Conservation (phyloP, 495 filamentous ascomycete genomes). For the Neurospora sp. region DNA sequence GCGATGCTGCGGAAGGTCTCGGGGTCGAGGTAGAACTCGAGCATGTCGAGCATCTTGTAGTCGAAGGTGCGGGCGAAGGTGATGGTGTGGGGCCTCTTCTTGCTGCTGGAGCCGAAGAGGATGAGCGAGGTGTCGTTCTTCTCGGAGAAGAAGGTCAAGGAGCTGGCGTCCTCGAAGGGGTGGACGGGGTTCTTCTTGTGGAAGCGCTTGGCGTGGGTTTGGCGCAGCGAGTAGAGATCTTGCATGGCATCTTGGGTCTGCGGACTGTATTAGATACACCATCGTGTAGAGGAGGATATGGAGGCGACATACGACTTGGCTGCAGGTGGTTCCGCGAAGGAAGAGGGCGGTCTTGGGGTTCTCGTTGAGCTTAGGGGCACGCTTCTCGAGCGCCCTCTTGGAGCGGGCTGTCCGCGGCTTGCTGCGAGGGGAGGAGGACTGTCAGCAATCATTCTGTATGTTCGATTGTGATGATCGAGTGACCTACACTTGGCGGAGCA, state of each 20-base stretch:
- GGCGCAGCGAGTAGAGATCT: conserved; percentile 73
- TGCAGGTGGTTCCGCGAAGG: conserved; percentile 73
- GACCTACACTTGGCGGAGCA: conserved; percentile 28
- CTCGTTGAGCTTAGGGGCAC: conserved; percentile 78
- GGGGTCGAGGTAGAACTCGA: conserved; percentile 71
- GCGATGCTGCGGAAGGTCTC: conserved; percentile 53
- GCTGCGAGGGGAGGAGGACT: conserved; percentile 29
- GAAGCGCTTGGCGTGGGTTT: conserved; percentile 73
- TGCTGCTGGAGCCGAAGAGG: conserved; percentile 71
- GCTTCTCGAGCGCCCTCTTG: conserved; percentile 83
- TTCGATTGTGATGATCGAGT: not conserved
- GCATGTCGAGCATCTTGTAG: conserved; percentile 83
- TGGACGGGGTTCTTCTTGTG: conserved; percentile 83
- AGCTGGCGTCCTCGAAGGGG: conserved; percentile 83
- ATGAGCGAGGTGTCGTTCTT: conserved; percentile 78
- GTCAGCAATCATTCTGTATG: not conserved
- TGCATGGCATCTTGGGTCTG: conserved; percentile 59
- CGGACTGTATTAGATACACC: not conserved
- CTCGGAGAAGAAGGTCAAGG: conserved; percentile 82
- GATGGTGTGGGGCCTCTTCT: conserved; percentile 87
- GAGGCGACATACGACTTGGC: conserved; percentile 43
- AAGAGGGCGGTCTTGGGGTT: conserved; percentile 80
- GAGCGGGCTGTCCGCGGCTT: conserved; percentile 92
- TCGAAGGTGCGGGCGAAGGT: conserved; percentile 76
- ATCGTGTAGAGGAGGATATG: not conserved